These are phyloP conservation scores for Scleroderma bovista DNA, from an alignment of 768 basidiomycete genomes.

Conservation along the genomic window DNA sequence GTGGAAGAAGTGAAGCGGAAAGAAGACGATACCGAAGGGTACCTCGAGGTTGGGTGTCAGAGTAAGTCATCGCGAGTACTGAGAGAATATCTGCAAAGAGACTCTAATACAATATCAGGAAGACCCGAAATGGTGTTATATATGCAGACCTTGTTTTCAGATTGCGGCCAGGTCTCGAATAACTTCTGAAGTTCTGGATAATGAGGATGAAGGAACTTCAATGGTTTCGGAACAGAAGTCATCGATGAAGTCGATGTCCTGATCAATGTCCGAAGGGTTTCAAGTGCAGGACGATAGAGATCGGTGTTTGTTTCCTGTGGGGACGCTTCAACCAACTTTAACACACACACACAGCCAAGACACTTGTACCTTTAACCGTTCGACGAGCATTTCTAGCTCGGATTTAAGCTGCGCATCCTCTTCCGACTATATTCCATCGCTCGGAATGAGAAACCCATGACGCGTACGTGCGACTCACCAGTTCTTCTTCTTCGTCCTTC, in stretches of 20 bases:
- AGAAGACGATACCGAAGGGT: slow-evolving; percentile 91
- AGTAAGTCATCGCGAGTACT: slow-evolving; percentile 99
- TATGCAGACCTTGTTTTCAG: slow-evolving; percentile 63
- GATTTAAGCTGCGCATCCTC: slow-evolving; percentile 91
- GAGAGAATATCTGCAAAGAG: slow-evolving; percentile 96
- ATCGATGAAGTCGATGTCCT: slow-evolving; percentile 96
- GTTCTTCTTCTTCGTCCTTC: slow-evolving; percentile 58
- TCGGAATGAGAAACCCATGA: slow-evolving; percentile 9
- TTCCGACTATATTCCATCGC: slow-evolving; percentile 58
- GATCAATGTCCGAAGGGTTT: slow-evolving; percentile 89
- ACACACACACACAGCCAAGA: slow-evolving; percentile 1
- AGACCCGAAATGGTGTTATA: background rate
- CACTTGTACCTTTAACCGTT: slow-evolving; percentile 74
- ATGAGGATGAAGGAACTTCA: slow-evolving; percentile 95
- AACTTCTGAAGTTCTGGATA: slow-evolving; percentile 82
- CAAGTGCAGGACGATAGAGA: slow-evolving; percentile 85
- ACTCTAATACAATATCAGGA: slow-evolving; percentile 44
- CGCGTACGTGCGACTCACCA: slow-evolving; percentile 50
- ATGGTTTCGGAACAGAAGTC: slow-evolving; percentile 98
- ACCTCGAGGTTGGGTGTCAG: slow-evolving; percentile 93
- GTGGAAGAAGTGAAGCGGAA: slow-evolving; percentile 61
- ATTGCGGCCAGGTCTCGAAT: slow-evolving; percentile 76
- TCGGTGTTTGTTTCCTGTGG: slow-evolving; percentile 79
- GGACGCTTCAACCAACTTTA: slow-evolving; percentile 10
- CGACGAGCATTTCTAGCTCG: slow-evolving; percentile 95